Base-by-base conservation (phyloP, 2,329 filamentous ascomycete genomes). In the Phoma herbarum region DNA sequence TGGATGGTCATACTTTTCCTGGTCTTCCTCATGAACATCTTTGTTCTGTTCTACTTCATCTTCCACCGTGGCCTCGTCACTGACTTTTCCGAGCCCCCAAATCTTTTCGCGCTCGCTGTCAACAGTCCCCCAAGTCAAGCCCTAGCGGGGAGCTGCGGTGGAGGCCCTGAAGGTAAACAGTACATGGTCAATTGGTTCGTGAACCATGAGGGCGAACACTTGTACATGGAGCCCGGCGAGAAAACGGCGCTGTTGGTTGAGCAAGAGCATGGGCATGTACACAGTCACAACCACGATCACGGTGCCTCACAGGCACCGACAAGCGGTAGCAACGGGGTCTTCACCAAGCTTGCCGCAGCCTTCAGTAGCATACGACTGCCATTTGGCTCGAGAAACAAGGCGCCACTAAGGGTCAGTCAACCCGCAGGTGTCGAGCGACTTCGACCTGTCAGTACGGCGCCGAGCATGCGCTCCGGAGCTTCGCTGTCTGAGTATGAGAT, bases 61-160 rank as follows among this genome's bases (percentile, higher is more conserved):
- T 70, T 85, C 45, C 80, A 85, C 52, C 83, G 62, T 71, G 85
- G 86, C 0, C 83, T 91, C 22, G 85, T 94, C 8, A 93, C 89
- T 0, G 91, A 94, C 77, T 93, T 90, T 70, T 90, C 88, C 0
- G 90, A 94, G 68, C 89, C 90, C 0, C 86, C 89, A 52, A 93
- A 93, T 70, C 78, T 93, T 2, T 93, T 93, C 67, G 81, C 87
- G 0, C 77, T 93, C 0, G 88, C 90, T 2, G 81, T 93, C 51
- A 92, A 92, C 69, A 85, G 81, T 25, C 86, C 86, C 0, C 82
- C 83, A 0, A 82, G 79, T 6, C 70, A 80, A 2, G 74, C 79
- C 3, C 65, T 88, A n/a, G 78, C 80, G 0, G 86, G 86, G 0
- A 82, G 79, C 7, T 87, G 85, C 67, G 86, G 85, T 1, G 81